Evolutionary conservation across 306 rosid species (phyloP).

Genomic region (Ochetophila trinervis): DNA sequence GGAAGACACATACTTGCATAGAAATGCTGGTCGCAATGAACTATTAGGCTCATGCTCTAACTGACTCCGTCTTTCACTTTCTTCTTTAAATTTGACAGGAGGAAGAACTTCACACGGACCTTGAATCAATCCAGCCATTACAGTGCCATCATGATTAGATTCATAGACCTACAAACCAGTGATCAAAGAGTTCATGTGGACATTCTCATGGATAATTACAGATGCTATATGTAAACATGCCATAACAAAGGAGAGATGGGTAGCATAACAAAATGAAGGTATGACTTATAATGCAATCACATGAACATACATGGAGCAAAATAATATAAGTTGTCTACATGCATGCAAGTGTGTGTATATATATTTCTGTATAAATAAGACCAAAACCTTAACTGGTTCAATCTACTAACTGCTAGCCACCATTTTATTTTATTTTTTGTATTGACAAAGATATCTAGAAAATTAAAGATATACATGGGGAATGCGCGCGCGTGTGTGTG

Average conservation of each 20-base stretch:
- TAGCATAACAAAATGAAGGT: background rate
- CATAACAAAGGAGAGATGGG: background rate
- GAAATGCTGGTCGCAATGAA: conserved; percentile 55
- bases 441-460: background rate
- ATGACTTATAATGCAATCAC: background rate
- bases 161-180: conserved; percentile 63
- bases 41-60: conserved; percentile 37
- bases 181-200: conserved; percentile 15
- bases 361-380: background rate
- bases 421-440: background rate
- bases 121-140: conserved; percentile 63
- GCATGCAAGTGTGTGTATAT: background rate
- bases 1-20: conserved; percentile 72
- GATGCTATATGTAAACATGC: background rate
- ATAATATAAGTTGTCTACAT: background rate
- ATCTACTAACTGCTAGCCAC: conserved; percentile 17
- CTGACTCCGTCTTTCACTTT: conserved; percentile 57
- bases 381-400: background rate
- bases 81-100: conserved; percentile 58
- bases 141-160: conserved; percentile 60
- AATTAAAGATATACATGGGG: background rate
- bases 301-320: background rate
- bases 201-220: conserved; percentile 8
- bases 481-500: no score
- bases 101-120: conserved; percentile 89